Evolutionary conservation across 306 rosid genomes (phyloP), one percentile per base, ranked within the genome.

Genomic region (Fagus crenata): DNA sequence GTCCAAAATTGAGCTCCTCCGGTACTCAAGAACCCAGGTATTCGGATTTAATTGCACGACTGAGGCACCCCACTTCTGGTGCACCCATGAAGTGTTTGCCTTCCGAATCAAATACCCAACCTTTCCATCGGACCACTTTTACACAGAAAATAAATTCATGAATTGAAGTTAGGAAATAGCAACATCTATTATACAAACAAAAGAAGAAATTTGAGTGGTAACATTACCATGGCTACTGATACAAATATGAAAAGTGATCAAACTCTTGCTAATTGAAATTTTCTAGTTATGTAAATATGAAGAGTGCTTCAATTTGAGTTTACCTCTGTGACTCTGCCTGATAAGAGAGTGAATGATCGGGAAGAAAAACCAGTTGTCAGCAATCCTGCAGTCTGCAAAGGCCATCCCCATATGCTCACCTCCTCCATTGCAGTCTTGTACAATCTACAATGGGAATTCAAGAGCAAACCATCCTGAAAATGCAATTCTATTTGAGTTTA

Each of bases 321-420:
- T 84, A 90, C 97, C 97, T 92, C 89, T 0, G 93, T 92, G 59
- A 92, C 85, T 86, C 96, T 86, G 78, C 97, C 97, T 3, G 97
- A 87, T 72, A 95, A 71, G 81, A 95, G 72, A 28, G 92, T 84
- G 81, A 88, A 84, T 35, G 93, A 78, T 69, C 87, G 78, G 15
- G 53, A 71, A 58, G 99, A 92, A 77, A 88, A 79, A 4, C 90
- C 90, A 28, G 83, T 80, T 14, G 84, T 83, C 71, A 92, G 91
- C 82, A 95, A 77, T 49, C 99, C 99, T 36, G 97, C 91, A 2
- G 99, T 92, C 85, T 92, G 99, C 84, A 92, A 69, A 42, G 99
- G 97, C 97, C 99, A 95, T 14, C 97, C 99, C 99, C 97, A 92
- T 5, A 92, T 71, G 77, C 90, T 18, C 70, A 95, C 88, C 83